Base-by-base conservation (phyloP, 2,329 filamentous ascomycete genomes). In the Fusarium algeriense region DNA sequence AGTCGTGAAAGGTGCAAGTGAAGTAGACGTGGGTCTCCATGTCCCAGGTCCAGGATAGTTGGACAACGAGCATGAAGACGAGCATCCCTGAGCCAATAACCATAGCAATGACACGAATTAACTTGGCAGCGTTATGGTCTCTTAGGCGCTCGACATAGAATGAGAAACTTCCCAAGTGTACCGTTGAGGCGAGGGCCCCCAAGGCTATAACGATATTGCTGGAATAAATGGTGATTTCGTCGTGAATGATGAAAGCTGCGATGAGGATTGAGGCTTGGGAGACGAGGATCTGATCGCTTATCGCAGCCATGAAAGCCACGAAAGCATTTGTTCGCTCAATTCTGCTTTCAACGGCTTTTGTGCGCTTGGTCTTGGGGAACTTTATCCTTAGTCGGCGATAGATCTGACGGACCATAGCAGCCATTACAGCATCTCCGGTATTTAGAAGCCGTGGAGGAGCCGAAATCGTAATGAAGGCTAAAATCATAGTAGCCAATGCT, bases 211-310 rank as follows among this genome's bases (percentile, higher is more conserved):
- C 48, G 12, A 64, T 55, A 3, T 63, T 64, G 30, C 17, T 26
- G 0, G 57, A 64, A 37, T 63, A 63, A 2, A 64, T 48, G 6
- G 61, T 64, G 5, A 63, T 63, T 2, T 63, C 58, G 4, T 1
- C n/a, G 6, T 43, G 40, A 11, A 48, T 56, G 1, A 63, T 48
- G 3, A 41, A 35, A 2, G 48, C 48, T 0, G 35, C 61, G 2
- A 64, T 23, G 0, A 64, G 23, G 1, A 64, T 38, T 0, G 61
- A 44, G 2, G 26, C 43, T 8, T 63, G 58, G 0, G 58, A 56
- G 0, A 63, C 43, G 1, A 64, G n/a, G 2, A 64, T 55, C 9
- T 64, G 58, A 14, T 64, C 58, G 15, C 58, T 64, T 0, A 55
- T 48, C 4, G 61, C 53, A 17, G 28, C 9, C 15, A 49, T 37